Percentiles rank a stretch among this genome's conserved stretches.
phyloP scores from a whole-genome alignment of 495 filamentous ascomycete genomes.

The Penicillium ochrochloron region DNA sequence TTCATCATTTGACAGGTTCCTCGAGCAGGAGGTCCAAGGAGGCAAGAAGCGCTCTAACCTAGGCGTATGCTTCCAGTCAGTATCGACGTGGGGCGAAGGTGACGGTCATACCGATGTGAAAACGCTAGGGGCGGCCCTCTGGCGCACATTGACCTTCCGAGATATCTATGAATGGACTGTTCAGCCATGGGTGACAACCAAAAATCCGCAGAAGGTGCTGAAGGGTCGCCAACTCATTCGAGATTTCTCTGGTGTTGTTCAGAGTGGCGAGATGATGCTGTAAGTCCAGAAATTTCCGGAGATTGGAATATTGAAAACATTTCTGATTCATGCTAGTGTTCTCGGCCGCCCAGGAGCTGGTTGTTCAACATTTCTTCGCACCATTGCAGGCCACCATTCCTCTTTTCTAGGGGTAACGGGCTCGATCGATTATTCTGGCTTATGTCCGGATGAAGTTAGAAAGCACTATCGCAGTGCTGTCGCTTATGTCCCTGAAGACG shows the following conservation, averaged over 20 bases:
- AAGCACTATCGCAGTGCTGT: constrained; percentile 76
- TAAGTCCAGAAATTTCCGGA: constrained; percentile 21
- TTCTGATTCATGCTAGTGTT: constrained; percentile 46
- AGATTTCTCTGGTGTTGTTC: constrained; percentile 69
- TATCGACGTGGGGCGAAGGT: constrained; percentile 45
- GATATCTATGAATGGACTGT: constrained; percentile 48
- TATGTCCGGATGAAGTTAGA: constrained; percentile 61
- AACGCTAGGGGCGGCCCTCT: constrained; percentile 40
- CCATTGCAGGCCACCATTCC: constrained; percentile 76
- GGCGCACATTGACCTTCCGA: constrained; percentile 42
- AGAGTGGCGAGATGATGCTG: constrained; percentile 76
- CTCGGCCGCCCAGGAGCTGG: constrained; percentile 83
- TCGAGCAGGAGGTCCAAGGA: constrained; percentile 39
- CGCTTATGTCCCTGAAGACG: constrained; percentile 83
- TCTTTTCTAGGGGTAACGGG: constrained; percentile 80
- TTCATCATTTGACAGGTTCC: constrained; percentile 44
- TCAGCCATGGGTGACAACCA: constrained; percentile 38
- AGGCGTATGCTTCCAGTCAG: constrained; percentile 42
- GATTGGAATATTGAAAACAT: background rate
- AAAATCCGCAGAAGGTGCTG: constrained; percentile 36
- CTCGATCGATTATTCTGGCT: constrained; percentile 78
- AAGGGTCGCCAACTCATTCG: constrained; percentile 45
- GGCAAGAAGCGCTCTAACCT: constrained; percentile 41
- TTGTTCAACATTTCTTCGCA: constrained; percentile 87
- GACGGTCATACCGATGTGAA: constrained; percentile 39